A percentile compares a stretch with the other conserved stretches of the same genome.
phyloP scores from a whole-genome alignment of 78 protist genomes.

The Polysphondylium violaceum region DNA sequence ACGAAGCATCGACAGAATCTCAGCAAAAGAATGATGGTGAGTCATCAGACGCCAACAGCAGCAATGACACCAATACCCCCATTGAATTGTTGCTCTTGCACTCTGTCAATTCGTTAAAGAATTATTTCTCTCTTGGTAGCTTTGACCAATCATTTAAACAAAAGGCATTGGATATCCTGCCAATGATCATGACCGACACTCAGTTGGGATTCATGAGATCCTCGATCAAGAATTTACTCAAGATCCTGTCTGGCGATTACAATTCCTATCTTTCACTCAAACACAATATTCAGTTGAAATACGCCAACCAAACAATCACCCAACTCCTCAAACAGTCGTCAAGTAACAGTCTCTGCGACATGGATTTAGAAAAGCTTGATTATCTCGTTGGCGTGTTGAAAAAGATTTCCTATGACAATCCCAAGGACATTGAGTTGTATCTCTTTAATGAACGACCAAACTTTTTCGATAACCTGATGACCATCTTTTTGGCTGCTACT shows the following conservation, averaged over 20 bases:
- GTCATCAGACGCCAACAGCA: neutral
- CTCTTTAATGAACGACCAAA: conserved; percentile 7
- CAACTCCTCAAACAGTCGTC: neutral
- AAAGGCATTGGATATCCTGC: neutral
- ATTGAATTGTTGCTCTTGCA: conserved; percentile 22
- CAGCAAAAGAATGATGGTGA: too few relatives aligned
- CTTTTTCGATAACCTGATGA: conserved; percentile 17
- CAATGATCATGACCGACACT: conserved; percentile 51
- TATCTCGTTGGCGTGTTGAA: conserved; percentile 17
- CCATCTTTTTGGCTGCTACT: conserved; percentile 13
- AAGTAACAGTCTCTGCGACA: neutral
- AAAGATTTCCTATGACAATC: conserved; percentile 26
- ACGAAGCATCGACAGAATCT: neutral
- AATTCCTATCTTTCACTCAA: conserved; percentile 25
- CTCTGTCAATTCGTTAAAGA: conserved; percentile 9
- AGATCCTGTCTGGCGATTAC: conserved; percentile 16
- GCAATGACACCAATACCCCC: neutral
- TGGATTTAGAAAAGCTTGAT: conserved; percentile 10
- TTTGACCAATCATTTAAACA: neutral
- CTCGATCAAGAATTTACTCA: conserved; percentile 11
- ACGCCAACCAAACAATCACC: conserved; percentile 29
- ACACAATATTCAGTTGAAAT: conserved; percentile 15
- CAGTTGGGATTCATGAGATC: conserved; percentile 46
- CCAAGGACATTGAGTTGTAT: conserved; percentile 4
- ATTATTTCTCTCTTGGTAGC: conserved; percentile 28